Percentiles rank a stretch among this genome's conserved stretches.
Conservation (phyloP, 2,329 filamentous ascomycete genomes). For the Thelonectria discophora region DNA sequence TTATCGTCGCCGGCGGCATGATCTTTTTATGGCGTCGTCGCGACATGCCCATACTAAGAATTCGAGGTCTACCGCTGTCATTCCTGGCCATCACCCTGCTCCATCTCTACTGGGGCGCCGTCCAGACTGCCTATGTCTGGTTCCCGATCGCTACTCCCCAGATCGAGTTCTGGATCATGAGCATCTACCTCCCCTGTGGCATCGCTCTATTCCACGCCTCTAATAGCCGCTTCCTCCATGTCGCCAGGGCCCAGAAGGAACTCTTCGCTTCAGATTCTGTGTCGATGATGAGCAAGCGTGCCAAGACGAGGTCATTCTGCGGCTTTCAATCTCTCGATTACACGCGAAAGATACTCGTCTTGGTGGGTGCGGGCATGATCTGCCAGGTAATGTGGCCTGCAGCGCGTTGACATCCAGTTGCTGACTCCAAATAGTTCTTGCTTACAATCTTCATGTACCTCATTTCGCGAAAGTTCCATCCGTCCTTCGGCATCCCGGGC, state of each 20-base stretch:
- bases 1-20: conserved; percentile 51
- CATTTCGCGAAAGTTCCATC: conserved; percentile 70
- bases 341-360: conserved; percentile 55
- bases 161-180: conserved; percentile 70
- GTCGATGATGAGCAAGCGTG: conserved; percentile 2
- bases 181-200: conserved; percentile 68
- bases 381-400: conserved; percentile 57
- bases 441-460: conserved; percentile 67
- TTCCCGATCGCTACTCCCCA: conserved; percentile 53
- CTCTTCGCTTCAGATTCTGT: conserved; percentile 25
- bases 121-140: conserved; percentile 53
- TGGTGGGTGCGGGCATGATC: conserved; percentile 63
- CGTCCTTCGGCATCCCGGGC: conserved; percentile 65
- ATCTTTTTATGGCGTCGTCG: conserved; percentile 51
- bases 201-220: conserved; percentile 72
- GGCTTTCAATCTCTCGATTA: conserved; percentile 48
- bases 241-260: conserved; percentile 60
- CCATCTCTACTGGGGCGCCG: conserved; percentile 55
- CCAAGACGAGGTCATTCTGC: conserved; percentile 25
- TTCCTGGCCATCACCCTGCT: conserved; percentile 52
- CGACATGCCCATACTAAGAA: conserved; percentile 51
- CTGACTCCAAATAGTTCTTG: conserved; percentile 55
- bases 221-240: conserved; percentile 66
- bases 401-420: not conserved
- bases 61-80: conserved; percentile 52